Evolutionary conservation across 345 rosid species (phyloP).

Genomic region (Anacardium occidentale): DNA sequence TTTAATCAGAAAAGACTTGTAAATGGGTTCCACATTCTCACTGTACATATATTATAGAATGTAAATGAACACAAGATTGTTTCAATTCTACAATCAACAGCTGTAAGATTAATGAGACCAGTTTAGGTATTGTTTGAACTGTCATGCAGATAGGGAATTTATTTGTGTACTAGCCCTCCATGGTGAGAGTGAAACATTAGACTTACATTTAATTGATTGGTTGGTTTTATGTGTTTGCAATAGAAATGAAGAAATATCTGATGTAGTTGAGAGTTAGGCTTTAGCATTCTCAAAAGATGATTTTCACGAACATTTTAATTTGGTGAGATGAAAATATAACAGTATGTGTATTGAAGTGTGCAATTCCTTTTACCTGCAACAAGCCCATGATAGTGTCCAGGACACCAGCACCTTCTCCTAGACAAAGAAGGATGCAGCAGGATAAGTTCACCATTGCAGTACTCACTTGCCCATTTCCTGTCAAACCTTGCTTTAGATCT

Average conservation of each 20-base stretch:
- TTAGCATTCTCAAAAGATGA: background rate
- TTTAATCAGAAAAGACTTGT: background rate
- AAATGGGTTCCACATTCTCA: conserved; percentile 10
- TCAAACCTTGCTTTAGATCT: conserved; percentile 30
- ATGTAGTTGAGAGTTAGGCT: background rate
- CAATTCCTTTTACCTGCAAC: conserved; percentile 49
- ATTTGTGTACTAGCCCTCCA: conserved; percentile 6
- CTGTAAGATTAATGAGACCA: conserved; percentile 10
- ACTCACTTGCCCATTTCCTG: conserved; percentile 34
- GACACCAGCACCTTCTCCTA: conserved; percentile 55
- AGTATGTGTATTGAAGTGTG: too few relatives aligned
- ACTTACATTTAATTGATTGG: background rate
- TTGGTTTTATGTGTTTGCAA: background rate
- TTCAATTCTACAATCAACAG: background rate
- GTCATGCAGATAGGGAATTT: conserved; percentile 12
- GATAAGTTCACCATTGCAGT: background rate
- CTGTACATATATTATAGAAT: conserved; percentile 18
- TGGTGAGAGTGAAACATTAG: background rate
- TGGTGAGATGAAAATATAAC: background rate
- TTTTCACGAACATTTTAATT: background rate
- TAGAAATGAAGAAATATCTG: background rate
- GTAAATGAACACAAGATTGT: conserved; percentile 9
- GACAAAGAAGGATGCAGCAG: conserved; percentile 39
- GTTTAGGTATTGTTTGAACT: background rate
- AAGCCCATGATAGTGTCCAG: conserved; percentile 45